Percentiles rank a stretch among this genome's conserved stretches.
phyloP scores from a whole-genome alignment of 78 protist genomes.

The Mastigamoeba balamuthi region DNA sequence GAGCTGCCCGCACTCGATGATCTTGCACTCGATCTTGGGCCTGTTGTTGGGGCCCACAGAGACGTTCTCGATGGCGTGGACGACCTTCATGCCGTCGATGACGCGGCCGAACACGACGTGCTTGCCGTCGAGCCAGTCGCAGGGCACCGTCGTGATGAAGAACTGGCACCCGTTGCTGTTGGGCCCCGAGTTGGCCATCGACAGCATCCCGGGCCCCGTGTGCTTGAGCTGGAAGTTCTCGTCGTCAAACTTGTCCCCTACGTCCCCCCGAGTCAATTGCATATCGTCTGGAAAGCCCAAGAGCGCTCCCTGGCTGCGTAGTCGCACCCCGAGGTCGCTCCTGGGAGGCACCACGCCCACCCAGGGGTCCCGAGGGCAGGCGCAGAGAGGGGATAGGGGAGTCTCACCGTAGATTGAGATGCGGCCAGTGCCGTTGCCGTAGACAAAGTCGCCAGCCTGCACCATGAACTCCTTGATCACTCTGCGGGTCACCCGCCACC shows the following conservation, averaged over 20 bases:
- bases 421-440: conserved; percentile 80
- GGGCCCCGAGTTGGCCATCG: conserved; percentile 83
- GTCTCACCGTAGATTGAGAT: conserved; percentile 69
- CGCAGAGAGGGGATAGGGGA: no score
- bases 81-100: conserved; percentile 66
- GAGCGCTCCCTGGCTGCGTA: no score
- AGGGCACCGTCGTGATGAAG: conserved; percentile 64
- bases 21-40: conserved; percentile 55
- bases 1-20: conserved; percentile 74
- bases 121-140: conserved; percentile 87
- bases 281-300: no score
- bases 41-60: conserved; percentile 24
- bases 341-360: no score
- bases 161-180: conserved; percentile 94
- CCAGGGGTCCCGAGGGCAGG: no score
- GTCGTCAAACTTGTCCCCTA: conserved; percentile 79
- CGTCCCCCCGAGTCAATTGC: no score
- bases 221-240: conserved; percentile 87
- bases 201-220: conserved; percentile 77
- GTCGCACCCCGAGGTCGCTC: no score
- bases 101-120: conserved; percentile 68
- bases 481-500: not conserved
- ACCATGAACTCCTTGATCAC: conserved; percentile 81
- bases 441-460: conserved; percentile 88
- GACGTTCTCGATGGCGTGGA: conserved; percentile 58